Conservation (phyloP, 139 green algal genomes). For the Spirogloea muscicola region DNA sequence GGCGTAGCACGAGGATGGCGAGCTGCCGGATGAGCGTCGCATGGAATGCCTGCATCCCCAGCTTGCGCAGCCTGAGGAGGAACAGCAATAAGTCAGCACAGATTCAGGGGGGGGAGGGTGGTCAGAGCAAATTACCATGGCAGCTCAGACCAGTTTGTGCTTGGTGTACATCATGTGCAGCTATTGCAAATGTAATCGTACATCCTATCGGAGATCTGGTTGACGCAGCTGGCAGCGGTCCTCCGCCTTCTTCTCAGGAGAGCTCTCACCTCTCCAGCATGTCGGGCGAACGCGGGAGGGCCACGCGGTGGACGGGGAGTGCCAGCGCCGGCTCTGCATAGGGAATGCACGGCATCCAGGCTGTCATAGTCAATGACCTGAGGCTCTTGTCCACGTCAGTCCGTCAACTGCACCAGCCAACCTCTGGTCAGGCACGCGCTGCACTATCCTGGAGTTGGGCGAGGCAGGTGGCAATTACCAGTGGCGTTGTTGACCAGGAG, state of each 20-base stretch:
- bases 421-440: neutral
- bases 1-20: neutral
- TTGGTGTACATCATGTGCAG: too few relatives aligned
- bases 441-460: neutral
- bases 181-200: too few relatives aligned
- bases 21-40: slow-evolving; percentile 3
- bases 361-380: too few relatives aligned
- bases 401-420: too few relatives aligned
- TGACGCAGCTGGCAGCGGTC: too few relatives aligned
- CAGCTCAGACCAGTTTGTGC: too few relatives aligned
- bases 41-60: neutral
- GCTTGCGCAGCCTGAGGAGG: neutral
- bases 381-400: too few relatives aligned
- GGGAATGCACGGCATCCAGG: slow-evolving; percentile 13
- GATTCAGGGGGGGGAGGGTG: too few relatives aligned
- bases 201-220: too few relatives aligned
- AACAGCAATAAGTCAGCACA: too few relatives aligned
- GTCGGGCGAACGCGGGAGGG: neutral
- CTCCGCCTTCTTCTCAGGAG: too few relatives aligned
- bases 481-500: neutral
- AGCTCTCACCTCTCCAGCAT: neutral
- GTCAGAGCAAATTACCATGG: too few relatives aligned
- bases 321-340: neutral
- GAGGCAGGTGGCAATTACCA: neutral
- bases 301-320: neutral